Evolutionary conservation across 352 stramenopile genomes (phyloP).

Genomic region (Achlya hypogyna): DNA sequence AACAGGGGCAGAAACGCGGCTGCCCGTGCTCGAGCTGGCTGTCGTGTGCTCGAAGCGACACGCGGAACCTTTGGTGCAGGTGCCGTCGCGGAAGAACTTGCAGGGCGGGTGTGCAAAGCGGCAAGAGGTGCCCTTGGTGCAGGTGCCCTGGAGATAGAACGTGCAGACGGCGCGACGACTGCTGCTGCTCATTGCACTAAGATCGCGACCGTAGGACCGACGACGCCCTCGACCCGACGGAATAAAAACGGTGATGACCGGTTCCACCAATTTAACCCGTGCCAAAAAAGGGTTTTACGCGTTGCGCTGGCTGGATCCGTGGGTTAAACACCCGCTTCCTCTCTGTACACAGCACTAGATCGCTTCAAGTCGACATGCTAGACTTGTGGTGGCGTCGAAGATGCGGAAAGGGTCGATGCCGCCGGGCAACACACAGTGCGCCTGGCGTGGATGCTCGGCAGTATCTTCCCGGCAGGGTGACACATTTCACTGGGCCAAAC

Average conservation of each 20-base stretch:
- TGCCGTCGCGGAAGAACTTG: conserved; percentile 62
- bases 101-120: conserved; percentile 28
- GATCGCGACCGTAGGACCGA: neutral
- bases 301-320: too few relatives aligned
- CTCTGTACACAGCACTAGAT: too few relatives aligned
- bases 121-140: conserved; percentile 31
- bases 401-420: too few relatives aligned
- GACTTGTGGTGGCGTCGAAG: too few relatives aligned
- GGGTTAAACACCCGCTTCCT: too few relatives aligned
- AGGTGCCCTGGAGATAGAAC: conserved; percentile 60
- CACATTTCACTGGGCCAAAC: too few relatives aligned
- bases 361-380: too few relatives aligned
- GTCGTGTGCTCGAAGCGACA: conserved; percentile 59
- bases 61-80: conserved; percentile 46
- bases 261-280: neutral
- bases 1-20: too few relatives aligned
- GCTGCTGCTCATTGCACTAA: neutral
- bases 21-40: conserved; percentile 15
- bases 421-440: too few relatives aligned
- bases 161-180: conserved; percentile 31
- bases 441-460: too few relatives aligned
- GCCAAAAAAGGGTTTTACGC: neutral
- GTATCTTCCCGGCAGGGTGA: too few relatives aligned
- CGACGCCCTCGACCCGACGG: neutral
- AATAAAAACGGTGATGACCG: neutral